Evolutionary conservation across 2,329 filamentous ascomycete genomes (phyloP).

Genomic region (Tolypocladium endophyticum): DNA sequence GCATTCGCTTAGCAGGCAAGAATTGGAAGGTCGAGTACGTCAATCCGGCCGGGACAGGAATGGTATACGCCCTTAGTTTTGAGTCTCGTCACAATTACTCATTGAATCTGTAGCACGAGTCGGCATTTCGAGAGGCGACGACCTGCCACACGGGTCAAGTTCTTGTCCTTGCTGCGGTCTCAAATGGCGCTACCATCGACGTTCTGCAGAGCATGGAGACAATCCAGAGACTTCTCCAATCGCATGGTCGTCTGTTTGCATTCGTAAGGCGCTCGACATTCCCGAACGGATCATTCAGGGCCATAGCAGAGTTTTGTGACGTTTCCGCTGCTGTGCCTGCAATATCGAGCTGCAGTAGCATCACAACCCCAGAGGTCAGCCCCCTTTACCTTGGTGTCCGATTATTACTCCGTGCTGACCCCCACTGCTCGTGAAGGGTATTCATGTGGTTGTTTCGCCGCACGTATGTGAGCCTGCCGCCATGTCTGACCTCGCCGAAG

Average conservation of each 20-base stretch:
- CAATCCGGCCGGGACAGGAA: neutral
- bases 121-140: neutral
- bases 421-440: slow-evolving; percentile 6
- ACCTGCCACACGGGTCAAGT: slow-evolving; percentile 16
- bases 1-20: slow-evolving; percentile 29
- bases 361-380: slow-evolving; percentile 15
- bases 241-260: slow-evolving; percentile 41
- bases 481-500: slow-evolving; percentile 4
- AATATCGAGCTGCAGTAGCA: slow-evolving; percentile 21
- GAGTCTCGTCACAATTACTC: neutral
- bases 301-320: slow-evolving; percentile 44
- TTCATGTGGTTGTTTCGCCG: slow-evolving; percentile 13
- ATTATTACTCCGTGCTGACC: neutral
- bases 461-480: slow-evolving; percentile 3
- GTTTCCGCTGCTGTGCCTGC: slow-evolving; percentile 30
- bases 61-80: neutral
- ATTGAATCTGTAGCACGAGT: neutral
- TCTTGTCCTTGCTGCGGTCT: slow-evolving; percentile 13
- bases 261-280: slow-evolving; percentile 31
- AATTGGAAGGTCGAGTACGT: slow-evolving; percentile 30
- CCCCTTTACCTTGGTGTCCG: neutral
- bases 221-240: slow-evolving; percentile 25
- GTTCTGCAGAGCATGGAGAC: slow-evolving; percentile 24
- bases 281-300: slow-evolving; percentile 32
- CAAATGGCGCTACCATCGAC: slow-evolving; percentile 8